Conservation (phyloP, 2,329 filamentous ascomycete genomes). For the Talaromyces sp. region DNA sequence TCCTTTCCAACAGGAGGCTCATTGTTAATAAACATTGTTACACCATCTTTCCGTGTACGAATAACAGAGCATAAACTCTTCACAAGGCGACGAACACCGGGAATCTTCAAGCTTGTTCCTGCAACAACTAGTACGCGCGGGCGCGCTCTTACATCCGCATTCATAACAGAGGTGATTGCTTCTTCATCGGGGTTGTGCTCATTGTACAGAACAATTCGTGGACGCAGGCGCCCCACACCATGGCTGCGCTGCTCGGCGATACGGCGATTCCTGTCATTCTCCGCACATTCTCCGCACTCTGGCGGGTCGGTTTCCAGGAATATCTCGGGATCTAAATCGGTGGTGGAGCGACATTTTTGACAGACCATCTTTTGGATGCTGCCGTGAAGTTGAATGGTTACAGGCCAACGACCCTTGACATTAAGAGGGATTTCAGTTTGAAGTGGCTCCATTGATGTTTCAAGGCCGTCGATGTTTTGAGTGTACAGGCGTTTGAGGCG, state of each 20-base stretch:
- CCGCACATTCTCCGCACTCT: conserved; percentile 73
- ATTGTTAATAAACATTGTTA: conserved; percentile 93
- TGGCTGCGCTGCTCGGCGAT: conserved; percentile 85
- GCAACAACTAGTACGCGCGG: conserved; percentile 94
- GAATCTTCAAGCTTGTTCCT: conserved; percentile 93
- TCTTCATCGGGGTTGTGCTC: conserved; percentile 96
- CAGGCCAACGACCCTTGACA: conserved; percentile 87
- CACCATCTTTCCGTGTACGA: conserved; percentile 73
- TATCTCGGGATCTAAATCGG: conserved; percentile 73
- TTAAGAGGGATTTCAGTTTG: conserved; percentile 79
- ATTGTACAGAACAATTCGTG: conserved; percentile 95
- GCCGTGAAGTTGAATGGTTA: conserved; percentile 89
- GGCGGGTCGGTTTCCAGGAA: conserved; percentile 86
- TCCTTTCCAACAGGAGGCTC: conserved; percentile 81
- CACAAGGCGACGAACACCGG: conserved; percentile 84
- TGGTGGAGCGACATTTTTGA: conserved; percentile 81
- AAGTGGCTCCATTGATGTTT: conserved; percentile 79
- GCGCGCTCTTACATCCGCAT: conserved; percentile 78
- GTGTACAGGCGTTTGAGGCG: conserved; percentile 89
- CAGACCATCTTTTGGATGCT: conserved; percentile 96
- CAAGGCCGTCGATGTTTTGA: conserved; percentile 95
- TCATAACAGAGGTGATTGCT: conserved; percentile 88
- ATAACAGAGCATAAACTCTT: conserved; percentile 88
- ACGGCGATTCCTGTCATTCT: conserved; percentile 75
- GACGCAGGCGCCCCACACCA: conserved; percentile 84